Base-by-base conservation (phyloP, 345 rosid species). In the Eucalyptus pauciflora region DNA sequence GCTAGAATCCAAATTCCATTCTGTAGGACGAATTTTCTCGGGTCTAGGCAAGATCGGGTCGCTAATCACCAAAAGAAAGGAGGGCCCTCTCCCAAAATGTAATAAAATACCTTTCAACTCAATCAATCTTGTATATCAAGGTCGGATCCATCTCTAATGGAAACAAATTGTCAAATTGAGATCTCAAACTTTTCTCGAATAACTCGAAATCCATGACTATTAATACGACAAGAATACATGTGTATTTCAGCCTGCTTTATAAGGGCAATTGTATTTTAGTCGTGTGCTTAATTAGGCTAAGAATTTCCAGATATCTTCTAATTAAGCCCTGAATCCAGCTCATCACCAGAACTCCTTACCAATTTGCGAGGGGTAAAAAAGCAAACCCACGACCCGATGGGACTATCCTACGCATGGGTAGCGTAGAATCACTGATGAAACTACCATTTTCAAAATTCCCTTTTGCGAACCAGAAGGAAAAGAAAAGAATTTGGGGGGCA, bases 211-310 rank as follows among this genome's bases (percentile, higher is more conserved):
- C 46, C 14, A 41, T 76, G 58, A 52, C 58, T 20, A 52, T 52
- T 33, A 33, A 33, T 17, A 71, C 20, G 9, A 33, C 25, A 10
- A 33, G 45, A 33, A 9, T 17, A 33, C 45, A 33, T 9, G 81
- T 17, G 22, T 71, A 33, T 18, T 71, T 71, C 25, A 15, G 13
- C 41, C 45, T 71, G 33, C 45, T 69, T 33, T 8, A 8, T 10
- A 69, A 33, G 81, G 81, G 45, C 17, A 33, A 33, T 71, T 71
- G 43, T 33, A 33, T 17, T 71, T 67, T 33, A 17, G 81, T 71
- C 2, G 0, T 33, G 6, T 0, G 24, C 81, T 6, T 76, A 22
- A 13, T 41, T 41, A 48, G 5, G 29, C 29, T 6, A 6, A 6
- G 8, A 76, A 76, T 41, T 41, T 41, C 2, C 4, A 76, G 29